A percentile compares a stretch with the other conserved stretches of the same genome.
Evolutionary conservation across 495 filamentous ascomycete genomes (phyloP).

Genomic region (Lichina pygmaea): DNA sequence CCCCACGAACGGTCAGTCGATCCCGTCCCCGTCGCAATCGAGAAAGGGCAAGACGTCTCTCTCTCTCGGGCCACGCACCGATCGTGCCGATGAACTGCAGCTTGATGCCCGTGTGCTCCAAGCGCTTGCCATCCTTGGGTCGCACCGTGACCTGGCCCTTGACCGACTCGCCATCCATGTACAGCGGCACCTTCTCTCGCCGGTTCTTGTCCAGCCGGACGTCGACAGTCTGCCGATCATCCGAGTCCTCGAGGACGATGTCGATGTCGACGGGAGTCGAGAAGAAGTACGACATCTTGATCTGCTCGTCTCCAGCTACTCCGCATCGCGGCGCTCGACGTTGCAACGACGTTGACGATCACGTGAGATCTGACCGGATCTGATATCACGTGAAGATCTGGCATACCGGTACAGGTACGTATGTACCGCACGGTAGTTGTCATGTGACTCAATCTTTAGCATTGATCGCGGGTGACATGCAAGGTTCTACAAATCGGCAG

Average conservation of each 20-base stretch:
- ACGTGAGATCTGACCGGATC: no score
- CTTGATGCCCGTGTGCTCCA: constrained; percentile 98
- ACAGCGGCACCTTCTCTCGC: constrained; percentile 85
- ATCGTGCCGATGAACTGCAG: constrained; percentile 99
- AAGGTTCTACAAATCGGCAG: no score
- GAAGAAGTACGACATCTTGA: constrained; percentile 87
- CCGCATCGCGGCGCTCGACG: no score
- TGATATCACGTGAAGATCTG: no score
- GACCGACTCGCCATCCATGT: constrained; percentile 95
- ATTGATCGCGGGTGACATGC: no score
- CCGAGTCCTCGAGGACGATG: constrained; percentile 81
- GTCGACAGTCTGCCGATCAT: constrained; percentile 84
- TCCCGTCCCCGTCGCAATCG: background rate
- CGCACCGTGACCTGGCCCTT: constrained; percentile 83
- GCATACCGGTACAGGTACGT: no score
- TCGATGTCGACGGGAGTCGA: constrained; percentile 96
- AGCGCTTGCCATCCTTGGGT: constrained; percentile 91
- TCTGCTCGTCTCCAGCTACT: background rate
- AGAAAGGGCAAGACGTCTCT: background rate
- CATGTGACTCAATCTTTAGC: no score
- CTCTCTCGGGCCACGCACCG: constrained; percentile 22
- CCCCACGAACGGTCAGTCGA: constrained; percentile 1
- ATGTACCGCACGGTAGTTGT: no score
- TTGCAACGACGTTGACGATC: no score
- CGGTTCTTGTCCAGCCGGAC: constrained; percentile 95